These are phyloP conservation scores for Penicillium subrubescens DNA, from an alignment of 495 filamentous ascomycete genomes.

Conservation along the genomic window DNA sequence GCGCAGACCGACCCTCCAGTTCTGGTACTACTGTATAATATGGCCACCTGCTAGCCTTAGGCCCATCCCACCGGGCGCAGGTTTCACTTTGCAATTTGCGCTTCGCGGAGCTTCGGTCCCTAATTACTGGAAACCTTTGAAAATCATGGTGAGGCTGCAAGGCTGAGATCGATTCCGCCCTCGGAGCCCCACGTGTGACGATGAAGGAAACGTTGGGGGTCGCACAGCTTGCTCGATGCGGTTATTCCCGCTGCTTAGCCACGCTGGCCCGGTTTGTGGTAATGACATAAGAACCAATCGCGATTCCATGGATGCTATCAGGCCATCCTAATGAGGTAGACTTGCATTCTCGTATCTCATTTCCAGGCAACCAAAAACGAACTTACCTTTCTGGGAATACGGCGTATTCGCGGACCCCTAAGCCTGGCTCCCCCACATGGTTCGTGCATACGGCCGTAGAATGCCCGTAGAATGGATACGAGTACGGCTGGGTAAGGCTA, in stretches of 20 bases:
- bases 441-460: slow-evolving; percentile 7
- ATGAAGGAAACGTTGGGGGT: not conserved
- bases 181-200: not conserved
- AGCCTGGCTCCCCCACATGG: slow-evolving; percentile 15
- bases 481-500: slow-evolving; percentile 7
- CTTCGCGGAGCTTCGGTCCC: not conserved
- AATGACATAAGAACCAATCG: not conserved
- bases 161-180: not conserved
- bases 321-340: not conserved
- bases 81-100: not conserved
- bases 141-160: not conserved
- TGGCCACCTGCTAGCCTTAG: not conserved
- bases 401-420: slow-evolving; percentile 1
- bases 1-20: not conserved
- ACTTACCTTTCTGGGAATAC: not conserved
- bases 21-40: not conserved
- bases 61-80: not conserved
- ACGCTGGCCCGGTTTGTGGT: not conserved
- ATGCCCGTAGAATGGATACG: slow-evolving; percentile 4
- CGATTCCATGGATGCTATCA: not conserved
- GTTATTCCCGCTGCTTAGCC: slow-evolving; percentile 5
- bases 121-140: not conserved
- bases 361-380: slow-evolving; percentile 2
- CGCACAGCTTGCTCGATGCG: slow-evolving; percentile 7
- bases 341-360: slow-evolving; percentile 1